A percentile compares a stretch with the other conserved stretches of the same genome.
These are phyloP conservation scores for Lipomyces kockii DNA, from an alignment of 805 yeast genomes.

Conservation along the genomic window DNA sequence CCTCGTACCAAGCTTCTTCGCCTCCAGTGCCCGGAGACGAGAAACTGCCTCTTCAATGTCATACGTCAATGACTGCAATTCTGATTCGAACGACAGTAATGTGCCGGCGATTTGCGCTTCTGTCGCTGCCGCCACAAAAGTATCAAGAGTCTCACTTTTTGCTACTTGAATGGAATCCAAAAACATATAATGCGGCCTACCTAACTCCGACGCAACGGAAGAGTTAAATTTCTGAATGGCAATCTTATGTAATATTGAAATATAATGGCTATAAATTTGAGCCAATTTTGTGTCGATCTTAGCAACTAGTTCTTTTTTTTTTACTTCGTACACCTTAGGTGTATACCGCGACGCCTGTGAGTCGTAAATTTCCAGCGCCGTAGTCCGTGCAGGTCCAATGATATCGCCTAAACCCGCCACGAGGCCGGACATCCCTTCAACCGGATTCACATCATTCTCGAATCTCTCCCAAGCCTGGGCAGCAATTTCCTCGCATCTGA, in stretches of 20 bases:
- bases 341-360: conserved; percentile 76
- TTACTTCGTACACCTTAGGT: conserved; percentile 65
- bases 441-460: conserved; percentile 46
- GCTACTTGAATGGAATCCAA: conserved; percentile 42
- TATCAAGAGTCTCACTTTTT: conserved; percentile 32
- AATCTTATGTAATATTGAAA: conserved; percentile 48
- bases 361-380: conserved; percentile 63
- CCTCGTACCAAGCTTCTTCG: conserved; percentile 48
- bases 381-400: conserved; percentile 52
- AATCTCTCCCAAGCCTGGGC: conserved; percentile 56
- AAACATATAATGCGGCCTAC: conserved; percentile 36
- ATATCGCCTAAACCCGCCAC: conserved; percentile 49
- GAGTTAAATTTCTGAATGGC: conserved; percentile 44
- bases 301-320: conserved; percentile 54
- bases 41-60: conserved; percentile 44
- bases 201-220: conserved; percentile 20
- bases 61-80: conserved; percentile 45
- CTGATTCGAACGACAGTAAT: conserved; percentile 44
- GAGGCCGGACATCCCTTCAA: conserved; percentile 42
- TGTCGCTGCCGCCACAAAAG: conserved; percentile 46
- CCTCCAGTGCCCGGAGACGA: conserved; percentile 49
- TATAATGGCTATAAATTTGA: conserved; percentile 52
- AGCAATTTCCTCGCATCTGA: conserved; percentile 90
- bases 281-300: conserved; percentile 56
- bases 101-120: conserved; percentile 46